Conservation (phyloP, 176 grass and related monocot species). For the Raddia guianensis region DNA sequence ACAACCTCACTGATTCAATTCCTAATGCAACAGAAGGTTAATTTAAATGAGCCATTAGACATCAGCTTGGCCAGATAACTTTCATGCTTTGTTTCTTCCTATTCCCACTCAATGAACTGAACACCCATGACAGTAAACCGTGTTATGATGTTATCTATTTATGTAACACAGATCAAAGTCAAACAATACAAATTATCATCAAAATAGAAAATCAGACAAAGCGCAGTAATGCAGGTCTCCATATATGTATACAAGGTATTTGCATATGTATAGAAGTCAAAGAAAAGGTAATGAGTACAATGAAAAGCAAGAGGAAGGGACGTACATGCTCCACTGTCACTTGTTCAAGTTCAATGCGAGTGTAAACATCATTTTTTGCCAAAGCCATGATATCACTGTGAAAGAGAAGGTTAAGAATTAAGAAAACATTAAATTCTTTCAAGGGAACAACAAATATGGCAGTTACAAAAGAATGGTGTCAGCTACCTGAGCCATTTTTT, state of each 20-base stretch:
- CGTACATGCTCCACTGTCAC: slow-evolving; percentile 56
- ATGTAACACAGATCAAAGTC: not conserved
- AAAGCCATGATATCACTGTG: slow-evolving; percentile 78
- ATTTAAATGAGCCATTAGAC: not conserved
- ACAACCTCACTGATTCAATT: not conserved
- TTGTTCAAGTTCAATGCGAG: slow-evolving; percentile 66
- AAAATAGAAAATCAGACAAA: slow-evolving; percentile 21
- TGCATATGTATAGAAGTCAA: not conserved
- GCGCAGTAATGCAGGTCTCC: slow-evolving; percentile 1
- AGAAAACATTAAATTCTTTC: slow-evolving; percentile 7
- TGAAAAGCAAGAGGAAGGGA: slow-evolving; percentile 27
- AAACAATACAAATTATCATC: not conserved
- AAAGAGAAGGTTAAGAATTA: not conserved
- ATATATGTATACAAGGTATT: not conserved
- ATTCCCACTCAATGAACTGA: slow-evolving; percentile 28
- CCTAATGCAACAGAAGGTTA: slow-evolving; percentile 18
- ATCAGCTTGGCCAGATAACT: slow-evolving; percentile 19
- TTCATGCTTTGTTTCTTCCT: slow-evolving; percentile 4
- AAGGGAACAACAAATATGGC: slow-evolving; percentile 12
- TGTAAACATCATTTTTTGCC: slow-evolving; percentile 61
- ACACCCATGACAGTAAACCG: slow-evolving; percentile 2
- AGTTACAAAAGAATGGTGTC: slow-evolving; percentile 21
- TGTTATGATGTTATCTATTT: not conserved
- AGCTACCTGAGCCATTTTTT: not conserved
- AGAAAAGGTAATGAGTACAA: not conserved